Conservation (phyloP, 2,329 filamentous ascomycete genomes). For the Basipetospora chlamydospora region DNA sequence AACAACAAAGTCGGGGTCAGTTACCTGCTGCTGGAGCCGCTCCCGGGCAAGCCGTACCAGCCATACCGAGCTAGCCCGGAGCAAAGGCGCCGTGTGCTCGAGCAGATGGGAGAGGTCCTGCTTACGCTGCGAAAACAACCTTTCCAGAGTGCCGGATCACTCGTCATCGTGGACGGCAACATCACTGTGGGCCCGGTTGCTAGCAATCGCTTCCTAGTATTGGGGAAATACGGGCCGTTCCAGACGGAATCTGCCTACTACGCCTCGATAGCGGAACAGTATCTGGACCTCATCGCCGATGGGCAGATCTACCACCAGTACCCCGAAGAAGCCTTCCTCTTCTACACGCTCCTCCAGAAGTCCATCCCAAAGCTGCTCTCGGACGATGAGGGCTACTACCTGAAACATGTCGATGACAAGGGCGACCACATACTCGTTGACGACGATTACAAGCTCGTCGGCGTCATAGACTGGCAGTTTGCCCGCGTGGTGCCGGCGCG, state of each 20-base stretch:
- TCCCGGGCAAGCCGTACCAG: conserved; percentile 13
- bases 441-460: no score
- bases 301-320: conserved; percentile 14
- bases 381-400: conserved; percentile 17
- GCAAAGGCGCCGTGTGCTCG: neutral
- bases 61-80: neutral
- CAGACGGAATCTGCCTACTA: conserved; percentile 6
- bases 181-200: neutral
- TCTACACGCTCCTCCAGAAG: conserved; percentile 7
- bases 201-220: neutral
- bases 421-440: no score
- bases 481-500: no score
- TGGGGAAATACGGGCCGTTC: neutral
- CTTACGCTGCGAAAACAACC: neutral
- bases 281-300: conserved; percentile 5
- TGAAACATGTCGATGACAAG: conserved; percentile 32
- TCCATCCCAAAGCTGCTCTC: neutral
- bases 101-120: neutral
- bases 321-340: conserved; percentile 13
- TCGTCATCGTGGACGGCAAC: neutral
- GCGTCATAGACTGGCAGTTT: no score
- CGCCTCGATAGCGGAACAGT: conserved; percentile 5
- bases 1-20: conserved; percentile 12
- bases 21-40: conserved; percentile 14
- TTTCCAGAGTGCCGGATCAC: neutral